These are phyloP conservation scores for Huiozyma sinensis DNA, from an alignment of 805 yeast species.

Conservation along the genomic window DNA sequence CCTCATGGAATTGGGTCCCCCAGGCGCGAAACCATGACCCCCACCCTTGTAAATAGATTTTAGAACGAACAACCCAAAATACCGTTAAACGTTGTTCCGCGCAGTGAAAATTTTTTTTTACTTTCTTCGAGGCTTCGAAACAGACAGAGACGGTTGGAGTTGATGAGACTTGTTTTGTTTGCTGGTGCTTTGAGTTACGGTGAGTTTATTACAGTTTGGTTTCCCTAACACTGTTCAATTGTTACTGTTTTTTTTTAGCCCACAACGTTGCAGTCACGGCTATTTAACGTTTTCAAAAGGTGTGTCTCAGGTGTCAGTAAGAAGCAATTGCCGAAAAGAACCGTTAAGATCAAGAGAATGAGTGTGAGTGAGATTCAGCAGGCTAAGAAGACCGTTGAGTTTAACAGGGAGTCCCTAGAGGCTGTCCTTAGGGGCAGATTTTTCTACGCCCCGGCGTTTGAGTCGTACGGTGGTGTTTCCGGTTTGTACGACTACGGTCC, in stretches of 20 bases:
- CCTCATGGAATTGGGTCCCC: no score
- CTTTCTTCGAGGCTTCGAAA: not conserved
- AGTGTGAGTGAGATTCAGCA: constrained; percentile 25
- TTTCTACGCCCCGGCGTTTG: constrained; percentile 96
- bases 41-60: no score
- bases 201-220: no score
- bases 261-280: no score
- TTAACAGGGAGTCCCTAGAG: constrained; percentile 82
- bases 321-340: constrained; percentile 13
- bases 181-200: no score
- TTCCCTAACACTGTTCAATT: no score
- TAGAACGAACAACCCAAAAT: not conserved
- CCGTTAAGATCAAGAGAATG: constrained; percentile 22
- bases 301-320: constrained; percentile 8
- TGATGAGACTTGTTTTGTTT: no score
- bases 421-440: constrained; percentile 88
- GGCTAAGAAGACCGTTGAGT: constrained; percentile 30
- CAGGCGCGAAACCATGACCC: no score
- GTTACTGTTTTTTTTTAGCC: no score
- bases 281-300: no score
- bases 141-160: no score
- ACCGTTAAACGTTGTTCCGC: not conserved
- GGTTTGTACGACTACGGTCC: constrained; percentile 99
- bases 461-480: constrained; percentile 95
- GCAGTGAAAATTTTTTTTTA: not conserved